Conservation (phyloP, 1,139 yeast species). For the Kazachstania sp. region DNA sequence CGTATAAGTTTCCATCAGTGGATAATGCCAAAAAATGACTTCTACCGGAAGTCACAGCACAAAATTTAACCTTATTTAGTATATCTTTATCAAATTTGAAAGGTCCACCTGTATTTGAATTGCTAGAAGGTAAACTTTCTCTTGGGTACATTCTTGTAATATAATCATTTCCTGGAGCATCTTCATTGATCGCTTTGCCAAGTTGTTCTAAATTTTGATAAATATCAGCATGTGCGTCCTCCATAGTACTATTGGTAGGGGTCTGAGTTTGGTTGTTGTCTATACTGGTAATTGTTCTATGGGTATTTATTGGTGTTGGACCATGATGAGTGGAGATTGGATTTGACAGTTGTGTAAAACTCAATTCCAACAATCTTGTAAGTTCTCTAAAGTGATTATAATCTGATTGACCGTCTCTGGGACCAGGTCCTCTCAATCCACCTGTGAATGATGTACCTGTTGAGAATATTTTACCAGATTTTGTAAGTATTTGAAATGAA, state of each 20-base stretch:
- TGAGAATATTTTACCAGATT: constrained; percentile 44
- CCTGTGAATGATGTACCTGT: constrained; percentile 48
- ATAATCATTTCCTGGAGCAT: constrained; percentile 23
- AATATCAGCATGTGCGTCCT: constrained; percentile 10
- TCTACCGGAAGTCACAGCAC: constrained; percentile 56
- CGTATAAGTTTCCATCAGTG: constrained; percentile 42
- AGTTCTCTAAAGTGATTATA: constrained; percentile 27
- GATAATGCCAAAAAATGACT: constrained; percentile 59
- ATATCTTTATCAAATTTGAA: constrained; percentile 10
- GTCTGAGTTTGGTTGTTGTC: background rate
- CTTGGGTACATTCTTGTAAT: constrained; percentile 26
- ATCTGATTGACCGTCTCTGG: constrained; percentile 31
- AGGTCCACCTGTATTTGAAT: constrained; percentile 2
- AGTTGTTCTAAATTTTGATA: constrained; percentile 20
- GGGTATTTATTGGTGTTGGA: constrained; percentile 11
- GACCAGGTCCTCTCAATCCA: constrained; percentile 33
- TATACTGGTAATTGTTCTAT: background rate
- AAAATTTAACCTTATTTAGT: constrained; percentile 31
- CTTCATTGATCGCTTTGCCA: constrained; percentile 16
- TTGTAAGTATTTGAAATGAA: constrained; percentile 52
- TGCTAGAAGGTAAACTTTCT: constrained; percentile 19
- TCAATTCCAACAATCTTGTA: constrained; percentile 17
- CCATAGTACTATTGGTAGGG: background rate
- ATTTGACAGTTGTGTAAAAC: constrained; percentile 10
- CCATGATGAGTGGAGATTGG: constrained; percentile 4